A percentile compares a stretch with the other conserved stretches of the same genome.
These are phyloP conservation scores for Inga oerstediana DNA, from an alignment of 306 rosid species.

Conservation along the genomic window DNA sequence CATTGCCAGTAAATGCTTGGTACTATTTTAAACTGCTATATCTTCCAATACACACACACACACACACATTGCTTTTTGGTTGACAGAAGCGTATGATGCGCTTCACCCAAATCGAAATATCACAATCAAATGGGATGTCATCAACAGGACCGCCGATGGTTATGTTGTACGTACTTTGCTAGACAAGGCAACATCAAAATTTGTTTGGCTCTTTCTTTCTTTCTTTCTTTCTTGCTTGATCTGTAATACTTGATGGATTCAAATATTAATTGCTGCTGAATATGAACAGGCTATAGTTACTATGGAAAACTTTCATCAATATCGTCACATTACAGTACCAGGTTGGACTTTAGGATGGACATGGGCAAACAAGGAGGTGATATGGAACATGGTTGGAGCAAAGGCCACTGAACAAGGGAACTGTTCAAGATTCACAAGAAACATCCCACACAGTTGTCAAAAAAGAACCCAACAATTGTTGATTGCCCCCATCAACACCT, in stretches of 20 bases:
- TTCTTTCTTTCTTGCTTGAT: not conserved
- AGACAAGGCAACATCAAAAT: slow-evolving; percentile 8
- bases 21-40: too few relatives aligned
- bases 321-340: slow-evolving; percentile 71
- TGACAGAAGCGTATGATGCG: slow-evolving; percentile 62
- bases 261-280: not conserved
- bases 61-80: not conserved
- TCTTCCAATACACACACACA: too few relatives aligned
- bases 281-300: slow-evolving; percentile 71
- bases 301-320: slow-evolving; percentile 71
- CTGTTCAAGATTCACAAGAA: slow-evolving; percentile 67
- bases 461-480: slow-evolving; percentile 62
- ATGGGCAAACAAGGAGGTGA: slow-evolving; percentile 86
- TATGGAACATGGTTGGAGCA: slow-evolving; percentile 79
- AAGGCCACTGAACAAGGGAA: slow-evolving; percentile 91
- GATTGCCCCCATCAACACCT: slow-evolving; percentile 83
- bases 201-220: not conserved
- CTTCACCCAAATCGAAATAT: slow-evolving; percentile 78
- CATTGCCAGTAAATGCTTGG: too few relatives aligned
- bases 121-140: slow-evolving; percentile 78
- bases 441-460: slow-evolving; percentile 71
- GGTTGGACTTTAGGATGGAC: slow-evolving; percentile 88
- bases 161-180: slow-evolving; percentile 60
- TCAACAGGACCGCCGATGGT: slow-evolving; percentile 75
- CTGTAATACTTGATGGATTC: slow-evolving; percentile 5